Evolutionary conservation across 2,329 filamentous ascomycete species (phyloP).

Genomic region (Fusarium oxysporum): DNA sequence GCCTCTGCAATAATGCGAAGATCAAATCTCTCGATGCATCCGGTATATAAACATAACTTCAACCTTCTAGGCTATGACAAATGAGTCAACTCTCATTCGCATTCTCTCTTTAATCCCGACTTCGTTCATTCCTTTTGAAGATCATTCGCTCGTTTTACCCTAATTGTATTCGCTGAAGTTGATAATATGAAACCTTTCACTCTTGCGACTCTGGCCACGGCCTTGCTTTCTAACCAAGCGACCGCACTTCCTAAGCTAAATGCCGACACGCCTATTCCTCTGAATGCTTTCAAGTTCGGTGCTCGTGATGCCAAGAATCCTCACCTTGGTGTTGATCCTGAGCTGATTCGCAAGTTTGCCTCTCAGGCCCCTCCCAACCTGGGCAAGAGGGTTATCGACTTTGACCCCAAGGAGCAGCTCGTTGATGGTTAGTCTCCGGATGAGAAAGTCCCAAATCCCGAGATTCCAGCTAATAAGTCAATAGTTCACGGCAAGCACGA

Average conservation of each 20-base stretch:
- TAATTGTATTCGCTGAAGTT: not conserved
- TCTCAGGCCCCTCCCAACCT: conserved; percentile 22
- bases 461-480: not conserved
- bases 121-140: conserved; percentile 1
- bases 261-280: conserved; percentile 23
- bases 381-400: conserved; percentile 23
- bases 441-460: accelerated
- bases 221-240: conserved; percentile 23
- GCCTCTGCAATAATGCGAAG: not conserved
- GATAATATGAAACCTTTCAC: conserved; percentile 29
- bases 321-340: conserved; percentile 30
- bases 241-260: conserved; percentile 18
- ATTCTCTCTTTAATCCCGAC: conserved; percentile 19
- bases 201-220: conserved; percentile 13
- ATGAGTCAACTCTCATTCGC: conserved; percentile 25
- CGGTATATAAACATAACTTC: conserved; percentile 17
- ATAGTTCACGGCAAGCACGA: conserved; percentile 29
- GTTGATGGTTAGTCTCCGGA: conserved; percentile 9
- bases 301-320: conserved; percentile 6
- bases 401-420: conserved; percentile 29
- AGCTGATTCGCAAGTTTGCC: conserved; percentile 30
- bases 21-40: not conserved
- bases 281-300: conserved; percentile 28
- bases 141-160: conserved; percentile 10
- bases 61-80: conserved; percentile 22